These are phyloP conservation scores for Aspergillus olivimuriae DNA, from an alignment of 495 filamentous ascomycete species.

Conservation along the genomic window DNA sequence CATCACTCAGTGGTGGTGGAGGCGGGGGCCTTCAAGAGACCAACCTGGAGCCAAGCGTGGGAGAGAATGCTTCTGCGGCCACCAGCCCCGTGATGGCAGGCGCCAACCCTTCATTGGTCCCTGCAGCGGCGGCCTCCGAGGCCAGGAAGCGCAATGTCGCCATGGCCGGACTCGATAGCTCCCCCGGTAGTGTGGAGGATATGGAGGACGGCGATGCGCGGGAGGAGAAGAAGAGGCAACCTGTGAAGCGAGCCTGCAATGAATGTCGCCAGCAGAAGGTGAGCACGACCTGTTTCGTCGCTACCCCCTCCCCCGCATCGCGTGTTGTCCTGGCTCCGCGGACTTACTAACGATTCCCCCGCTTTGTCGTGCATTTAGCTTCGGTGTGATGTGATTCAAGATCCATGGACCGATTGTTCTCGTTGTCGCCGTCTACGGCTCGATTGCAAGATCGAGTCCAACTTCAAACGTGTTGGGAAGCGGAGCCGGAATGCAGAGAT, in stretches of 20 bases:
- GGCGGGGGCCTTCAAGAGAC: conserved; percentile 26
- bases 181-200: conserved; percentile 64
- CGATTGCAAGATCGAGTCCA: conserved; percentile 85
- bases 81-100: conserved; percentile 41
- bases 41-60: conserved; percentile 20
- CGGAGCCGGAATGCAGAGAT: conserved; percentile 86
- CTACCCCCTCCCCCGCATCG: neutral
- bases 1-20: conserved; percentile 33
- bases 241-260: conserved; percentile 86
- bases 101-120: conserved; percentile 29
- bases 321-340: neutral
- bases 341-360: neutral
- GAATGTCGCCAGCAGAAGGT: conserved; percentile 96
- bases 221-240: conserved; percentile 59
- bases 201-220: conserved; percentile 52
- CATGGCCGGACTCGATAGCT: conserved; percentile 54
- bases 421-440: conserved; percentile 81
- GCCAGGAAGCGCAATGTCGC: conserved; percentile 42
- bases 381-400: conserved; percentile 85
- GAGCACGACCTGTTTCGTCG: conserved; percentile 15
- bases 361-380: conserved; percentile 43
- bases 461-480: conserved; percentile 91
- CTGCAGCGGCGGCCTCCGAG: conserved; percentile 23
- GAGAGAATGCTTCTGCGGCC: conserved; percentile 35
- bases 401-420: conserved; percentile 73